phyloP scores from a whole-genome alignment of 179 eudicot genomes.

The Monotropa hypopitys region DNA sequence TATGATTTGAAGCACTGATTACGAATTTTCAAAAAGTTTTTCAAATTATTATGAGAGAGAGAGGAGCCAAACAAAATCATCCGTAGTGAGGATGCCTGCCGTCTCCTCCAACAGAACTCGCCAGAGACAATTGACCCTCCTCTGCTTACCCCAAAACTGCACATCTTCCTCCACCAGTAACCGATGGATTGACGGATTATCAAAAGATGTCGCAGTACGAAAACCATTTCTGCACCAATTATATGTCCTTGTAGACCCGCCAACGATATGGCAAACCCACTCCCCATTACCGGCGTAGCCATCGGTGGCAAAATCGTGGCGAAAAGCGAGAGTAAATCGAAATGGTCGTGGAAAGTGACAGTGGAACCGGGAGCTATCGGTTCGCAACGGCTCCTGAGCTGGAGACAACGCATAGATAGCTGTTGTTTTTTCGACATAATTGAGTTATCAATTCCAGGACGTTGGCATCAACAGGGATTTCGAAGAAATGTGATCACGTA shows the following conservation, averaged over 20 bases:
- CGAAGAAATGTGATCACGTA: conserved; percentile 62
- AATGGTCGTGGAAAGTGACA: conserved; percentile 67
- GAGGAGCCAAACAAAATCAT: not conserved
- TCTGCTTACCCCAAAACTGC: not conserved
- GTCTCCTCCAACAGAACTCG: conserved; percentile 11
- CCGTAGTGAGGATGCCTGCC: conserved; percentile 18
- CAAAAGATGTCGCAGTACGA: conserved; percentile 60
- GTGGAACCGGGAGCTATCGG: conserved; percentile 48
- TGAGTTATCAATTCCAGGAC: conserved; percentile 25
- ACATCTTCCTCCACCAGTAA: conserved; percentile 33
- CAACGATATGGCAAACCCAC: conserved; percentile 40
- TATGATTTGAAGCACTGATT: not conserved
- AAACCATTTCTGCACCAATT: conserved; percentile 57
- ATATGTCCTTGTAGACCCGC: conserved; percentile 87
- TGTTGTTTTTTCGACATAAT: conserved; percentile 37
- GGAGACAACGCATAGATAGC: conserved; percentile 26
- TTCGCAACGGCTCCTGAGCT: conserved; percentile 53
- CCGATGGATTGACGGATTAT: conserved; percentile 44
- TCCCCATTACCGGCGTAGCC: conserved; percentile 10
- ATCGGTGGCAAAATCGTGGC: conserved; percentile 42
- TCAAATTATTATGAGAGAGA: not conserved
- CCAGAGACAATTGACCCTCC: conserved; percentile 8
- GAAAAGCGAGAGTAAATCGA: conserved; percentile 58
- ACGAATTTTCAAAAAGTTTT: not conserved
- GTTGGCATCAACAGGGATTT: conserved; percentile 47